Conservation (phyloP, 1,284 basidiomycete species). For the Taiwanofungus camphoratus region DNA sequence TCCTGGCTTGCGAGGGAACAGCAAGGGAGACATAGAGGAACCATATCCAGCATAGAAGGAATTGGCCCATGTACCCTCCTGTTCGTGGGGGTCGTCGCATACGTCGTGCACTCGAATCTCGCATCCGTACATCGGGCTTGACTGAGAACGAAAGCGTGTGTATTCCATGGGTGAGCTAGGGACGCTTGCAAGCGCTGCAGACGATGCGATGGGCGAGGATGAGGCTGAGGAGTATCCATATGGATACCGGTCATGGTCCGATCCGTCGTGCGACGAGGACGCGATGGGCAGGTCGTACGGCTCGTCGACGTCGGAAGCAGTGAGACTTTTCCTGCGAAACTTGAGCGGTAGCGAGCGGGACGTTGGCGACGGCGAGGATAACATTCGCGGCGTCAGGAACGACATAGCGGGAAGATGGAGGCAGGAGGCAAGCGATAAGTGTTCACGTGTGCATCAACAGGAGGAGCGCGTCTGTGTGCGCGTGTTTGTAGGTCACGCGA, state of each 20-base stretch:
- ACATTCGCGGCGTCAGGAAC: conserved; percentile 1
- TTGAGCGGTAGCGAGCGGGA: conserved; percentile 17
- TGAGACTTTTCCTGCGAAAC: conserved; percentile 20
- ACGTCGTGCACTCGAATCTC: conserved; percentile 1
- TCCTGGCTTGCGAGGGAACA: not conserved
- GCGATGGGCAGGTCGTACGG: conserved; percentile 10
- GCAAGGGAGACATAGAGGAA: not conserved
- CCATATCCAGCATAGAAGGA: not conserved
- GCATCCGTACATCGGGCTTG: conserved; percentile 6
- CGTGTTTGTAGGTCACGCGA: conserved; percentile 15
- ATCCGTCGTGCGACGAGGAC: conserved; percentile 4
- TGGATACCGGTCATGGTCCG: not conserved
- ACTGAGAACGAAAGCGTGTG: conserved; percentile 7
- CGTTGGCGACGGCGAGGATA: conserved; percentile 3
- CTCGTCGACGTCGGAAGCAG: conserved; percentile 13
- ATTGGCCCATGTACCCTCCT: not conserved
- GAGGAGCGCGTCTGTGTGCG: conserved; percentile 20
- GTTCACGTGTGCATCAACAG: conserved; percentile 18
- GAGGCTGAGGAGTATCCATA: conserved; percentile 2
- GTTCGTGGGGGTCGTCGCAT: not conserved
- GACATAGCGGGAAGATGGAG: conserved; percentile 2
- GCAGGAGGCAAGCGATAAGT: conserved; percentile 5
- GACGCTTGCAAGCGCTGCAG: conserved; percentile 11
- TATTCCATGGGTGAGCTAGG: conserved; percentile 5
- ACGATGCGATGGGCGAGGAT: conserved; percentile 8